Percentiles rank a stretch among this genome's conserved stretches.
Conservation (phyloP, 495 filamentous ascomycete species). For the Xylaria intraflava region DNA sequence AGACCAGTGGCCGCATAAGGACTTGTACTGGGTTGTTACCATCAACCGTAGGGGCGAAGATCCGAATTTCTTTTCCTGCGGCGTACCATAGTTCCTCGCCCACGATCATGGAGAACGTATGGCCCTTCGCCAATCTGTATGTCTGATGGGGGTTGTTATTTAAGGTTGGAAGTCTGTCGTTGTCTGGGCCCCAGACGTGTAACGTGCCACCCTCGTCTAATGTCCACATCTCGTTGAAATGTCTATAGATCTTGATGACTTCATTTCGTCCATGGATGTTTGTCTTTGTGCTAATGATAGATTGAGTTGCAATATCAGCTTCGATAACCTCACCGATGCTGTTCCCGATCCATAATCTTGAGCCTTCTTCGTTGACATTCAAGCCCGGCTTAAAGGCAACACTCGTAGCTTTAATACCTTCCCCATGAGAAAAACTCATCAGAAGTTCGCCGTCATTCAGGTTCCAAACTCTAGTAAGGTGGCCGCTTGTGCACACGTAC, state of each 20-base stretch:
- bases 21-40: constrained; percentile 62
- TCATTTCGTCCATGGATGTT: constrained; percentile 74
- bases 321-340: constrained; percentile 83
- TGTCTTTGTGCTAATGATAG: constrained; percentile 55
- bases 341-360: constrained; percentile 83
- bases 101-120: constrained; percentile 79
- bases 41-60: constrained; percentile 71
- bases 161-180: constrained; percentile 65
- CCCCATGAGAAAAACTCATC: constrained; percentile 72
- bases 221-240: constrained; percentile 88
- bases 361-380: constrained; percentile 70
- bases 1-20: constrained; percentile 57
- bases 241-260: constrained; percentile 78
- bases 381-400: constrained; percentile 76
- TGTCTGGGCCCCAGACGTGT: constrained; percentile 79
- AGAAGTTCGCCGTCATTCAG: constrained; percentile 71
- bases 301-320: constrained; percentile 67
- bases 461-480: constrained; percentile 81
- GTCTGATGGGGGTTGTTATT: constrained; percentile 55
- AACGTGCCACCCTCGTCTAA: constrained; percentile 85
- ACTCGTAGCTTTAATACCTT: constrained; percentile 69
- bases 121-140: constrained; percentile 69
- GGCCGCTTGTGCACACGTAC: constrained; percentile 77
- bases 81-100: constrained; percentile 82
- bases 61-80: constrained; percentile 75